Conservation (phyloP, 148 eudicot species). For the Limonium bicolor region DNA sequence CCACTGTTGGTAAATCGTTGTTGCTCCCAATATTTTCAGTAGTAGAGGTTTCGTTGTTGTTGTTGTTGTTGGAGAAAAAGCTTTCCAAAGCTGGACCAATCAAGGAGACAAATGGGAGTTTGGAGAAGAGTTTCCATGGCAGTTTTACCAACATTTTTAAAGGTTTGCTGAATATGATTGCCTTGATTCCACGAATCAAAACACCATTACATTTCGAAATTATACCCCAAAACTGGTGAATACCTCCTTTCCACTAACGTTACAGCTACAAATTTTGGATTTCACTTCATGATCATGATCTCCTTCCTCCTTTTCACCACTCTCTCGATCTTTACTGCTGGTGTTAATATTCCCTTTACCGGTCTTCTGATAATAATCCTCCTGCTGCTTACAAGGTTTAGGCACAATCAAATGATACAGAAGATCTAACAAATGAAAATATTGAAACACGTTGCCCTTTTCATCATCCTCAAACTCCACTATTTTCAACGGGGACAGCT, state of each 20-base stretch:
- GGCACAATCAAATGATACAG: conserved; percentile 28
- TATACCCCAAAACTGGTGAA: background rate
- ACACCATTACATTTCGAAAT: background rate
- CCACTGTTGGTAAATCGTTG: background rate
- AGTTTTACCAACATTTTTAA: background rate
- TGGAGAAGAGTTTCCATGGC: background rate
- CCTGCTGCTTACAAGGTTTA: background rate
- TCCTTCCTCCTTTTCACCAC: background rate
- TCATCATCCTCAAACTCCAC: conserved; percentile 3
- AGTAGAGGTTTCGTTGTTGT: conserved; percentile 3
- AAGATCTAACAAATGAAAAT: conserved; percentile 33
- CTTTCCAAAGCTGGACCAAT: background rate
- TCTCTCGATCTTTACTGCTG: no score
- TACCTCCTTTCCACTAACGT: no score
- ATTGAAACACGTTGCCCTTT: background rate
- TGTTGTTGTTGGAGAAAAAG: background rate
- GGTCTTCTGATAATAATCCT: no score
- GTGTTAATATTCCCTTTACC: no score
- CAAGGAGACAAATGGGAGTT: background rate
- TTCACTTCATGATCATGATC: conserved; percentile 1
- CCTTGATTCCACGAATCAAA: no score
- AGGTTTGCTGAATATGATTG: no score
- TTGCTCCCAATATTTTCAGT: no score
- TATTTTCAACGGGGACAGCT: conserved; percentile 26
- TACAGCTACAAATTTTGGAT: no score